Base-by-base conservation (phyloP, 805 yeast species). In the Ogataea chonburiensis region DNA sequence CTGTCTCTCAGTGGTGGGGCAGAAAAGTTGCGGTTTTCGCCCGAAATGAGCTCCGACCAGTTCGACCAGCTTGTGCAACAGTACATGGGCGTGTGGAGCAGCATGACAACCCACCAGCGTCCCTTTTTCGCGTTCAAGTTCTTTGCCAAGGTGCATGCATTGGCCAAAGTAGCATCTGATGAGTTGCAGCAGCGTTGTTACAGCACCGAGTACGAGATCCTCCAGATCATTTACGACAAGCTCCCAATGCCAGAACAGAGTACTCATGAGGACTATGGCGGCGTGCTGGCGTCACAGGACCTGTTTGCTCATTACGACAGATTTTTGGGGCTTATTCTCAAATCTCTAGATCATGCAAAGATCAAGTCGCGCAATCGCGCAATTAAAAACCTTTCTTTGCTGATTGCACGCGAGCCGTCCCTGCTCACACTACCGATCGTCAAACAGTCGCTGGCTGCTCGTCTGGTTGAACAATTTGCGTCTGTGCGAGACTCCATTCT, bases 401-500 rank as follows among this genome's bases (percentile, higher is more conserved):
- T 87, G 12, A 67, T 82, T 3, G 66, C 67, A 6, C 66, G 66
- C 18, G 82, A 83, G 32, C 69, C 78, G 1, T 40, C 61, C 0
- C 60, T 86, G 15, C 56, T 85, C 28, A 53, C 66, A 1, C 61
- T 71, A 2, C 70, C 77, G 1, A 60, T 61, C 7, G 71, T 86
- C 5, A 78, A 70, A 45, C 60, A 60, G 2, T 67, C 83, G 0
- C 64, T 87, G 3, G 62, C 75, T 1, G 63, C 57, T 7, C 62
- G 77, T 29, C 59, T 87, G 24, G 58, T 53, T 5, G 91, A 83
- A 43, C 52, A 71, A 0, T 83, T 87, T 2, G 77, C 94, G 0
- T 70, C 80, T 24, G 91, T 86, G 0, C 70, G 87, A 40, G 88
- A 82, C 49, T 86, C 94, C 0, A 81, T 81, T 2, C 61, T 87